Percentiles rank a stretch among this genome's conserved stretches.
Evolutionary conservation across 1,284 basidiomycete genomes (phyloP).

Genomic region (Athelia sp.): DNA sequence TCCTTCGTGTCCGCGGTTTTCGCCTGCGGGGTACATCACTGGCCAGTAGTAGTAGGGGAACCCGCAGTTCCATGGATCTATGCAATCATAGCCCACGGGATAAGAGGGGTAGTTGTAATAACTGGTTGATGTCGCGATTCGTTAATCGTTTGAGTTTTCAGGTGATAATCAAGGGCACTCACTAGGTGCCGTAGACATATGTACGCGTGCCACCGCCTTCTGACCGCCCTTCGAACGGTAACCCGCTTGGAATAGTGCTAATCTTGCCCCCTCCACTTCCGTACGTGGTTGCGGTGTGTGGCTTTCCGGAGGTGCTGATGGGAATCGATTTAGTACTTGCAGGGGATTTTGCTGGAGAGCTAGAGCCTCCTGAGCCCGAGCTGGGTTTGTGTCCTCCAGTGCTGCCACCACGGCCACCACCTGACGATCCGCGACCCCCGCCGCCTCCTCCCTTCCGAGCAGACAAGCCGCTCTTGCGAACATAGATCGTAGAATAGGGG

Average conservation of each 20-base stretch:
- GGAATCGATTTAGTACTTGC: background rate
- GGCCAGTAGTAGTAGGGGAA: conserved; percentile 63
- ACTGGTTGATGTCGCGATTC: background rate
- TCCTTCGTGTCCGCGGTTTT: conserved; percentile 31
- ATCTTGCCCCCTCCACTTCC: conserved; percentile 31
- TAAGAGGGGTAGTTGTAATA: conserved; percentile 64
- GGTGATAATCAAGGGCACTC: conserved; percentile 8
- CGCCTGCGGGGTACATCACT: conserved; percentile 41
- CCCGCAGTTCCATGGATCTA: conserved; percentile 33
- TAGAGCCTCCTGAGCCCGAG: background rate
- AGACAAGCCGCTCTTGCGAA: background rate
- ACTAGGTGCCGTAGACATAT: conserved; percentile 36
- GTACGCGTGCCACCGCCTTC: conserved; percentile 35
- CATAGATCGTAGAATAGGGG: too few relatives aligned
- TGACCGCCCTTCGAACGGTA: conserved; percentile 34
- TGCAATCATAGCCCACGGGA: conserved; percentile 35
- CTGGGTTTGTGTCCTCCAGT: background rate
- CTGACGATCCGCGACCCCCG: too few relatives aligned
- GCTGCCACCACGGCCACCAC: background rate
- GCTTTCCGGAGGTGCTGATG: too few relatives aligned
- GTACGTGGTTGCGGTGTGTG: conserved; percentile 9
- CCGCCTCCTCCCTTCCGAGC: background rate
- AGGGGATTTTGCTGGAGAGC: background rate
- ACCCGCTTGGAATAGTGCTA: conserved; percentile 32
- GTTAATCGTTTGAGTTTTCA: conserved; percentile 9